Percentiles rank a stretch among this genome's conserved stretches.
Conservation (phyloP, 345 rosid species). For the Gynandropsis gynandra region DNA sequence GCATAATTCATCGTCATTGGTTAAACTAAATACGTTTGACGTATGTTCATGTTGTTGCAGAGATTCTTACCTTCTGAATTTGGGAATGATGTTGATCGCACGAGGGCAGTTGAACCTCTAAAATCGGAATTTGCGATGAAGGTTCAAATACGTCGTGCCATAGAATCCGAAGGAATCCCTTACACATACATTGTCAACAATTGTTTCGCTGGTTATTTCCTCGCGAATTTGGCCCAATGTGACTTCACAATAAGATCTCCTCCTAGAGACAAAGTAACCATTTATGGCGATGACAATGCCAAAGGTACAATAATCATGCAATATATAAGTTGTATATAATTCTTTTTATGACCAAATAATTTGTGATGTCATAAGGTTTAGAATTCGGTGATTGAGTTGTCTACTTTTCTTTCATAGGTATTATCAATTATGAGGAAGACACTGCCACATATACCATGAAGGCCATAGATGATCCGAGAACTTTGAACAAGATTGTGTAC, state of each 20-base stretch:
- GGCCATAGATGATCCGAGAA: slow-evolving; percentile 47
- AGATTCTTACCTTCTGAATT: slow-evolving; percentile 28
- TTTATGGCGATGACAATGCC: slow-evolving; percentile 20
- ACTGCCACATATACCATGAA: slow-evolving; percentile 36
- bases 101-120: slow-evolving; percentile 23
- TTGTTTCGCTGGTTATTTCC: slow-evolving; percentile 19
- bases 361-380: no score
- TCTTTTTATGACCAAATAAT: no score
- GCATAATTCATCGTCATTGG: no score
- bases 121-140: slow-evolving; percentile 6
- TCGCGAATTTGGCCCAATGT: slow-evolving; percentile 19
- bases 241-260: neutral
- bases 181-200: slow-evolving; percentile 18
- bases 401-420: no score
- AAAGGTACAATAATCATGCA: no score
- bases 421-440: slow-evolving; percentile 40
- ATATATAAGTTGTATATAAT: no score
- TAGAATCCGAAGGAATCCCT: slow-evolving; percentile 27
- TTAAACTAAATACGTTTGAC: no score
- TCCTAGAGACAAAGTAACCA: slow-evolving; percentile 18
- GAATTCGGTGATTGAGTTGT: no score
- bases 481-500: slow-evolving; percentile 42
- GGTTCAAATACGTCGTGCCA: slow-evolving; percentile 17
- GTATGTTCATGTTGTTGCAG: no score
- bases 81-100: slow-evolving; percentile 16